These are phyloP conservation scores for Cucurbita argyrosperma DNA, from an alignment of 306 rosid species.

Conservation along the genomic window DNA sequence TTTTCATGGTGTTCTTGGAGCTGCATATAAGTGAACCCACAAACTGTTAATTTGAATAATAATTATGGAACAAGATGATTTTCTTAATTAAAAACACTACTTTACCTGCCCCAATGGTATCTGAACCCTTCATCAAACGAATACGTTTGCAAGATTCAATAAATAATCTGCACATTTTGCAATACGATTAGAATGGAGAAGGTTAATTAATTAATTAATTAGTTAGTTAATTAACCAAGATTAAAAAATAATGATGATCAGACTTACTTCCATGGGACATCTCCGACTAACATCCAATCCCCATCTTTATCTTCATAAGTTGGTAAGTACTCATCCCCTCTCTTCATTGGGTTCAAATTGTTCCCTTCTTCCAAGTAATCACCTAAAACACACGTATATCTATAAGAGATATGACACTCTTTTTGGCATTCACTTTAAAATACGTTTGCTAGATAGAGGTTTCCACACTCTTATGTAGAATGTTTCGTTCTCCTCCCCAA, in stretches of 20 bases:
- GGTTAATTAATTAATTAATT: not conserved
- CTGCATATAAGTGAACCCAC: not conserved
- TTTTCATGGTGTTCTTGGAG: not conserved
- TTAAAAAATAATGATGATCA: not conserved
- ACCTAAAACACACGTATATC: not conserved
- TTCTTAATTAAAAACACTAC: not conserved
- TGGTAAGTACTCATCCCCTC: conserved; percentile 1
- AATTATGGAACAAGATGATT: not conserved
- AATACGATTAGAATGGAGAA: not conserved
- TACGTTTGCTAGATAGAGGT: no score
- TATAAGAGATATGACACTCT: not conserved
- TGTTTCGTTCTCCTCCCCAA: no score
- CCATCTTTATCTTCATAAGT: conserved; percentile 9
- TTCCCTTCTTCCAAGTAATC: conserved; percentile 6
- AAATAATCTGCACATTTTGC: conserved; percentile 19
- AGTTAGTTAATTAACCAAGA: not conserved
- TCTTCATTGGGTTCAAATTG: not conserved
- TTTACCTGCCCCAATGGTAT: conserved; percentile 17
- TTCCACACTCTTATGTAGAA: no score
- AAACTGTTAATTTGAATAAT: not conserved
- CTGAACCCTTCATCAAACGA: conserved; percentile 26
- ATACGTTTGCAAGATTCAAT: conserved; percentile 32
- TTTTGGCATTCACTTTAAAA: no score
- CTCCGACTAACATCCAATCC: conserved; percentile 12
- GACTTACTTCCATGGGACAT: conserved; percentile 12